These are phyloP conservation scores for Fusarium floridanum DNA, from an alignment of 2,329 filamentous ascomycete species.

Conservation along the genomic window DNA sequence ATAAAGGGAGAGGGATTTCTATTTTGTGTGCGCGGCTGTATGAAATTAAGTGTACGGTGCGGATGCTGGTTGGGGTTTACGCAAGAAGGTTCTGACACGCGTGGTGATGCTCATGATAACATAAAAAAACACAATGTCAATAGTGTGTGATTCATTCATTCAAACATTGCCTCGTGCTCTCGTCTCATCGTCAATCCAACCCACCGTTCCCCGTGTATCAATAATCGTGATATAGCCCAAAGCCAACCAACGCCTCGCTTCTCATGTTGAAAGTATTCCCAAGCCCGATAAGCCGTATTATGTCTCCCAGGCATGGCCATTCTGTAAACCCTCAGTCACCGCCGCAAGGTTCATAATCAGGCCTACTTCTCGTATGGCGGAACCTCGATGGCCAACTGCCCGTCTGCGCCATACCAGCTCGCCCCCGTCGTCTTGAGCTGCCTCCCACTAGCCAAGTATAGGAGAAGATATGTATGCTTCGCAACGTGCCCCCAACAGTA, in stretches of 20 bases:
- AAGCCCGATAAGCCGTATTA: not conserved
- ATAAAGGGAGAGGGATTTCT: constrained; percentile 9
- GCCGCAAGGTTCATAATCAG: not conserved
- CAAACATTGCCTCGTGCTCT: not conserved
- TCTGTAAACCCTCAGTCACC: not conserved
- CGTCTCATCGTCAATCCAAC: not conserved
- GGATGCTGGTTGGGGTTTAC: not conserved
- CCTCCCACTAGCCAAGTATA: constrained; percentile 79
- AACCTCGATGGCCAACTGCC: constrained; percentile 63
- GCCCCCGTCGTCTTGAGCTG: constrained; percentile 69
- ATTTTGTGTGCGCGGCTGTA: constrained; percentile 24
- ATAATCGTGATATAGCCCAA: constrained; percentile 4
- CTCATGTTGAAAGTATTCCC: not conserved
- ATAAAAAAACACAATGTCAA: not conserved
- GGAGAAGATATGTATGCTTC: constrained; percentile 78
- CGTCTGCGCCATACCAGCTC: constrained; percentile 76
- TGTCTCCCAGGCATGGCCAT: too few species aligned
- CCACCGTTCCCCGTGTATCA: not conserved
- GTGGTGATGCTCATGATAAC: constrained; percentile 1
- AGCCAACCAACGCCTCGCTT: constrained; percentile 36
- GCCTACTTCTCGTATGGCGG: constrained; percentile 40
- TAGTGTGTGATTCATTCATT: not conserved
- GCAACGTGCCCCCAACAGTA: constrained; percentile 85
- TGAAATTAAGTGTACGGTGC: constrained; percentile 21
- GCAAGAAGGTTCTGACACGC: constrained; percentile 2